Base-by-base conservation (phyloP, 202 grass and related monocot genomes). In the Schoenoplectus tabernaemontani region DNA sequence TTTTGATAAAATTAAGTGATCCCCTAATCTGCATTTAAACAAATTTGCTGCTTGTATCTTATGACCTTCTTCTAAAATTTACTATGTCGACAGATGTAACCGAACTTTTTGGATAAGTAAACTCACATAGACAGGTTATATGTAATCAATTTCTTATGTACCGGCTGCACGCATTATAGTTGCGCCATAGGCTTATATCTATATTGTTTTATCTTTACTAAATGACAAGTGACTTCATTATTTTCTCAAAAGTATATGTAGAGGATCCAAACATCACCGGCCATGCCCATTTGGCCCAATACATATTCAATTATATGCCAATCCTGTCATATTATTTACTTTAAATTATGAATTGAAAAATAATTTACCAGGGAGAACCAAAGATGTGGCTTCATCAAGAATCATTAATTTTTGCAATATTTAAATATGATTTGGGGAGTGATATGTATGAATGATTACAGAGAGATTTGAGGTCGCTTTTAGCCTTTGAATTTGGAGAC, bases 371-470 rank as follows among this genome's bases (percentile, higher is more conserved):
- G 47, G 16, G 10, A 17, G 9, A 77, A 79, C 77, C 77, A 79
- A 79, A 48, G 57, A 79, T 79, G 77, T 79, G 77, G 77, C 77
- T 20, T 62, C 12, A 43, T 79, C 64, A 79, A 63, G 77, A 79
- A 63, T 44, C 77, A 43, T 38, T 30, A 46, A 63, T 17, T 63
- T 64, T 20, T 60, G 6, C 38, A 48, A 79, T 79, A 79, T 61
- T 61, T 42, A 61, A 79, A 9, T 64, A 63, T 79, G 57, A 47
- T 78, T 64, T 61, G 22, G n/a, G n/a, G n/a, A n/a, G 30, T 62
- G 30, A 17, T 47, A 61, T 79, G 76, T 79, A 79, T 79, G 38
- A n/a, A 44, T 64, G 63, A n/a, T n/a, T n/a, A n/a, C n/a, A n/a
- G 56, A 79, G 63, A 79, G 77, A 79, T 79, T 73, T 79, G 57